These are phyloP conservation scores for Hemisphaericaspora lyxosophila DNA, from an alignment of 1,139 yeast genomes.

Conservation along the genomic window DNA sequence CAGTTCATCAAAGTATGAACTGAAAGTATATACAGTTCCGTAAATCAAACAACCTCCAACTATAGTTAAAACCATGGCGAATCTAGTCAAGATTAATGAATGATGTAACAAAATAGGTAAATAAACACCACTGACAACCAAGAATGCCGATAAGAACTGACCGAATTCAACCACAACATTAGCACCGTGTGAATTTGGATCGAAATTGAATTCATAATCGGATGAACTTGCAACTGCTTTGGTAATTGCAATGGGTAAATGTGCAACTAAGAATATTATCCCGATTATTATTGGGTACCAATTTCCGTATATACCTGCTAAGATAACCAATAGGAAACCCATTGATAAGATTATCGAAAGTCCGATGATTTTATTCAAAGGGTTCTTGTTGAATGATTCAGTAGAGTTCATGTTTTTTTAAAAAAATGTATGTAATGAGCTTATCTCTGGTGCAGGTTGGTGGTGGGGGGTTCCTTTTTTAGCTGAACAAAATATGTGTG, in stretches of 20 bases:
- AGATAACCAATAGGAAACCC: constrained; percentile 75
- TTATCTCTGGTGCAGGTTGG: no score
- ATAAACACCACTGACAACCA: constrained; percentile 65
- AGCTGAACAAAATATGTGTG: no score
- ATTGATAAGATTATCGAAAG: constrained; percentile 71
- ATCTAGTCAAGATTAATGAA: constrained; percentile 53
- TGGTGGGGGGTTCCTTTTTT: no score
- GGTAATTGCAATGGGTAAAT: constrained; percentile 58
- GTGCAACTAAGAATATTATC: constrained; percentile 56
- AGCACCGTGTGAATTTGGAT: constrained; percentile 33
- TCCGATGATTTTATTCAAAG: constrained; percentile 71
- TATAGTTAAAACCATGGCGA: constrained; percentile 64
- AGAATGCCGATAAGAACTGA: constrained; percentile 64
- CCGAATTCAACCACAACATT: constrained; percentile 56
- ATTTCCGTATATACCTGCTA: constrained; percentile 73
- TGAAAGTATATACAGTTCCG: constrained; percentile 71
- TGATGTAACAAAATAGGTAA: constrained; percentile 69
- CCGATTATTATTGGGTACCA: constrained; percentile 75
- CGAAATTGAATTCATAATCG: constrained; percentile 49
- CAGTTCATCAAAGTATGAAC: constrained; percentile 64
- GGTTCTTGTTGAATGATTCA: constrained; percentile 39
- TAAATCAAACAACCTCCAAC: constrained; percentile 71
- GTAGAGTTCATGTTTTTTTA: constrained; percentile 33
- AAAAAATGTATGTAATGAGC: no score
- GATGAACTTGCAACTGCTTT: constrained; percentile 31